Evolutionary conservation across 257 asterid species (phyloP).

Genomic region (Nicotiana benthamiana): DNA sequence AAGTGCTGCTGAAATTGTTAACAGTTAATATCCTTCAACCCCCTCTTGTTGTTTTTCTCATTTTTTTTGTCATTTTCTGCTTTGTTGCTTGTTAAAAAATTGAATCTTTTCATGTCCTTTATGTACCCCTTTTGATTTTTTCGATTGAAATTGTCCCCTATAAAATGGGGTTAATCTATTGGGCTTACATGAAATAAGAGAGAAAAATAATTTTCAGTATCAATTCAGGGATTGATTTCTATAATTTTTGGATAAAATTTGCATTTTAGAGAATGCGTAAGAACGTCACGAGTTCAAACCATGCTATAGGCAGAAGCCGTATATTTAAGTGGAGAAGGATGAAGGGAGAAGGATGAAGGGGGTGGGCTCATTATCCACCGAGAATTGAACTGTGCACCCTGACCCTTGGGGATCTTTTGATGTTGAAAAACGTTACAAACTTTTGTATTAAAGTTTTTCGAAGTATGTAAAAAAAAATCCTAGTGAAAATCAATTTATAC

Average conservation of each 20-base stretch:
- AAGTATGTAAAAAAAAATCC: not conserved
- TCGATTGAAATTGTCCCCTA: not conserved
- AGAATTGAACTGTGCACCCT: too few relatives aligned
- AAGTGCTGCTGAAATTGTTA: constrained; percentile 81
- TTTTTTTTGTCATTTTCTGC: not conserved
- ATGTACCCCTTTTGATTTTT: not conserved
- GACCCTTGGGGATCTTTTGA: too few relatives aligned
- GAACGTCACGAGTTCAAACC: too few relatives aligned
- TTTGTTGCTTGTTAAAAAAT: not conserved
- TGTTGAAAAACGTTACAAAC: not conserved
- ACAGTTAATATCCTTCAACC: constrained; percentile 35
- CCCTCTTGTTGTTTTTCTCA: not conserved
- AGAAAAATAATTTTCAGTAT: too few relatives aligned
- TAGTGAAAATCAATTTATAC: not conserved
- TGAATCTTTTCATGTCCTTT: not conserved
- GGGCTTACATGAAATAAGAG: too few relatives aligned
- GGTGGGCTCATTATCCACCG: too few relatives aligned
- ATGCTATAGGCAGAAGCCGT: too few relatives aligned
- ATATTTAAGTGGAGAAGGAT: too few relatives aligned
- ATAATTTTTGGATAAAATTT: too few relatives aligned
- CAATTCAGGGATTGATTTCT: too few relatives aligned
- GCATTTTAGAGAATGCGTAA: too few relatives aligned
- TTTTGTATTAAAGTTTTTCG: not conserved
- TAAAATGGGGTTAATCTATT: not conserved
- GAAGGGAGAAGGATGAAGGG: too few relatives aligned